Percentiles rank a stretch among this genome's conserved stretches.
phyloP scores from a whole-genome alignment of 116 monocot species.

The Iris pallida region DNA sequence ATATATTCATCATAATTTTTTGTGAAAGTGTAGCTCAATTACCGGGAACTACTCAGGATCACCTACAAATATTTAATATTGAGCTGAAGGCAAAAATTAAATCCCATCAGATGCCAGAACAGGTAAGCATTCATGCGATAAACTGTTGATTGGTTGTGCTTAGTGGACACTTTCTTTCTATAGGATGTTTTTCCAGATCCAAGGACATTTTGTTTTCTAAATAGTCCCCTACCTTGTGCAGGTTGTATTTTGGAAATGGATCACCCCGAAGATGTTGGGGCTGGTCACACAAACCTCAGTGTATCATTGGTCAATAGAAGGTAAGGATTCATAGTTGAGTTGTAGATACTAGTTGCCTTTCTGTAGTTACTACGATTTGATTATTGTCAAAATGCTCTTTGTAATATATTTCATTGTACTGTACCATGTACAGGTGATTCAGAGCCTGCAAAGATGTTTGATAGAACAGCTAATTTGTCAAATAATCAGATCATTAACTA shows the following conservation, averaged over 20 bases:
- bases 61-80: constrained; percentile 96
- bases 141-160: not conserved
- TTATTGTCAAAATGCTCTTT: not conserved
- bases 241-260: constrained; percentile 99
- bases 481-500: constrained; percentile 99
- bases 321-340: constrained; percentile 22
- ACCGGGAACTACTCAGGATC: constrained; percentile 88
- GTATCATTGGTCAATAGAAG: constrained; percentile 96
- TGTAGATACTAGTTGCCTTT: not conserved
- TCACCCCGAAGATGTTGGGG: constrained; percentile 88
- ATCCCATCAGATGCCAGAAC: constrained; percentile 98
- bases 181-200: not conserved
- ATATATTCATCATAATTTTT: not conserved
- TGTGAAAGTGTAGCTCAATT: constrained; percentile 69
- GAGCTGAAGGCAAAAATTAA: constrained; percentile 88
- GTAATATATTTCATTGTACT: not conserved
- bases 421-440: constrained; percentile 59
- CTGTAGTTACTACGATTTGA: too few species aligned
- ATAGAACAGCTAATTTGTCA: constrained; percentile 84
- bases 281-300: constrained; percentile 93
- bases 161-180: not conserved
- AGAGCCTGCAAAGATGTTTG: constrained; percentile 91
- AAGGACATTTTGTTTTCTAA: not conserved
- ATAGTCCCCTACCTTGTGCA: constrained; percentile 7
- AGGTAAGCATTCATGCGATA: constrained; percentile 26